Conservation (phyloP, 805 yeast genomes). For the Tetrapisispora iriomotensis region DNA sequence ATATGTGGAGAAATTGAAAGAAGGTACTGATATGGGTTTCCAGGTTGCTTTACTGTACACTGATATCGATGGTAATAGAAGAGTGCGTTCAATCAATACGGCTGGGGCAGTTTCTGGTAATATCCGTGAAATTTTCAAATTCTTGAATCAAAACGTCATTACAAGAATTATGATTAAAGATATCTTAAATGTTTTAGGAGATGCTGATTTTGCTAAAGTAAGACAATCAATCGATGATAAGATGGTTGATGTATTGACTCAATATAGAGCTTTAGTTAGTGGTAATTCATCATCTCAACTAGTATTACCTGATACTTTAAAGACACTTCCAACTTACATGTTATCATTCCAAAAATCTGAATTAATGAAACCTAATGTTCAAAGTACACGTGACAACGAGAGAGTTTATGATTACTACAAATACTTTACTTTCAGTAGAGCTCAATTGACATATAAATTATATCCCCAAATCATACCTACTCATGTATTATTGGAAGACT, state of each 20-base stretch:
- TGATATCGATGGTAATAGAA: slow-evolving; percentile 58
- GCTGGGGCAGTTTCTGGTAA: slow-evolving; percentile 71
- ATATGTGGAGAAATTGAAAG: slow-evolving; percentile 58
- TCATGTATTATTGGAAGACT: slow-evolving; percentile 45
- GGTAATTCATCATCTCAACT: slow-evolving; percentile 40
- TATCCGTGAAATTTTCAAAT: slow-evolving; percentile 60
- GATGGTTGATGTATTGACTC: slow-evolving; percentile 44
- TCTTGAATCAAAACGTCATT: slow-evolving; percentile 65
- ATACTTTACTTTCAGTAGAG: slow-evolving; percentile 38
- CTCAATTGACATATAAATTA: slow-evolving; percentile 52
- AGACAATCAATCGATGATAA: slow-evolving; percentile 44
- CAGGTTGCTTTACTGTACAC: slow-evolving; percentile 85
- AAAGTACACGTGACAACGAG: slow-evolving; percentile 44
- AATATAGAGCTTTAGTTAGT: slow-evolving; percentile 40
- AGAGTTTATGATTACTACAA: slow-evolving; percentile 41
- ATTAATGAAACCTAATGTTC: slow-evolving; percentile 37
- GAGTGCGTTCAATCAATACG: slow-evolving; percentile 71
- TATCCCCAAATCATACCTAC: slow-evolving; percentile 72
- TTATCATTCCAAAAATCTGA: slow-evolving; percentile 58
- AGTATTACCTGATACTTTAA: slow-evolving; percentile 73
- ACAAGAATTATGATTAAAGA: slow-evolving; percentile 43
- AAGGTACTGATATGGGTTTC: slow-evolving; percentile 72
- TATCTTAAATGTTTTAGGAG: slow-evolving; percentile 29
- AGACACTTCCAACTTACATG: slow-evolving; percentile 53
- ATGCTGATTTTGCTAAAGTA: slow-evolving; percentile 37